Conservation (phyloP, 2,329 filamentous ascomycete species). For the Cordyceps pruinosa region DNA sequence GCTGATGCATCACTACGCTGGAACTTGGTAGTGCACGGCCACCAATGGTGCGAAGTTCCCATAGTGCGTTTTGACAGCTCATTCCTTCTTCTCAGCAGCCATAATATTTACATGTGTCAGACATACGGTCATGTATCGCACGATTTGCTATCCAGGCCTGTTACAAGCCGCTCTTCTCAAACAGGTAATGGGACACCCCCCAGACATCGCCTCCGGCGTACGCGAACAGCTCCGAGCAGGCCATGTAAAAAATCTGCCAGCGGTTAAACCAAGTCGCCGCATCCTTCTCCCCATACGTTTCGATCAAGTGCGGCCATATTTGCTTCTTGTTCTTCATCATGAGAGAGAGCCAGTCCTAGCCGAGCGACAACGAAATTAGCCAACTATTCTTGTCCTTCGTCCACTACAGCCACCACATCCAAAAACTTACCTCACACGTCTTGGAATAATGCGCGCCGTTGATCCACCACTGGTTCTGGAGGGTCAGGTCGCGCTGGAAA, state of each 20-base stretch:
- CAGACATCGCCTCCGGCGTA: slow-evolving; percentile 59
- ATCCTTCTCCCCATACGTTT: slow-evolving; percentile 57
- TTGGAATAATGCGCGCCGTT: slow-evolving; percentile 61
- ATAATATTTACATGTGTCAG: no score
- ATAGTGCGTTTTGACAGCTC: no score
- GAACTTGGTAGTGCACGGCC: no score
- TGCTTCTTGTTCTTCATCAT: slow-evolving; percentile 52
- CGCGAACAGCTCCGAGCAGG: slow-evolving; percentile 62
- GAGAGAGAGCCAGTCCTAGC: slow-evolving; percentile 53
- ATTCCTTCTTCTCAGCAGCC: no score
- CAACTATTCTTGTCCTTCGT: background rate
- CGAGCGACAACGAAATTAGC: background rate
- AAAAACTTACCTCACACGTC: slow-evolving; percentile 53
- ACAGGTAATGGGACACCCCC: slow-evolving; percentile 61
- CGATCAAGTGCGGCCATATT: slow-evolving; percentile 57
- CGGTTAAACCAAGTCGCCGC: slow-evolving; percentile 58
- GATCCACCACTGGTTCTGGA: slow-evolving; percentile 64
- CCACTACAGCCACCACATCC: no score
- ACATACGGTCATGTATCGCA: no score
- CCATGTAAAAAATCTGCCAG: slow-evolving; percentile 68
- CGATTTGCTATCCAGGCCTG: background rate
- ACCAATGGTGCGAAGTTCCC: no score
- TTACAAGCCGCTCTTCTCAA: slow-evolving; percentile 43
- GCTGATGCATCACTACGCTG: no score
- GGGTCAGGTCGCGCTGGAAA: slow-evolving; percentile 55